Evolutionary conservation across 306 rosid genomes (phyloP), one percentile per base, ranked within the genome.

Genomic region (Quercus gilva): DNA sequence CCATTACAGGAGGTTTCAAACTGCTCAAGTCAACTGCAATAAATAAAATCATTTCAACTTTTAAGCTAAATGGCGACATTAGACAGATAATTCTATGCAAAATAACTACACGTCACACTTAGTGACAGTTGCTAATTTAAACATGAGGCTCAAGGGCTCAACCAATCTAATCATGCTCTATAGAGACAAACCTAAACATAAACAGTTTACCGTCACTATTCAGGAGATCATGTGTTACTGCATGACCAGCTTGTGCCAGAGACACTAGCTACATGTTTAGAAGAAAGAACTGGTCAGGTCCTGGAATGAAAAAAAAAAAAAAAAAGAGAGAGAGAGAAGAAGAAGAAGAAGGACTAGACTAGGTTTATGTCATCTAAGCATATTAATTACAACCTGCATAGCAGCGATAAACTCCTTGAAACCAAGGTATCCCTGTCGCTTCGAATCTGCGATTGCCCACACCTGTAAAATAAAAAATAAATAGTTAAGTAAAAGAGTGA

Each of bases 361-460:
- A 51, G 59, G 14, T 23, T 23, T 65, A 25, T 55, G 57, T 35
- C 1, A 59, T 60, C 31, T 53, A 74, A 41, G 20, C 33, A 53
- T 35, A 12, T 19, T 61, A 15, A 31, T 35, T 21, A 57, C 45
- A 29, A 95, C 99, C 96, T 89, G 88, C 97, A 93, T 90, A 33
- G 99, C 90, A 56, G 79, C 80, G 76, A 95, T 76, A 63, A 93
- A 95, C 83, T 95, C 99, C 49, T 75, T 82, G 78, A 95, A 83
- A 69, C 94, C 97, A 52, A 95, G 99, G 86, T 88, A 95, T 51
- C 99, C 99, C 84, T 91, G 94, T 80, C 98, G 87, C 82, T 87
- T 95, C 8, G 88, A 88, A 87, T 95, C 99, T 49, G 99, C 90
- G 63, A 95, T 87, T 56, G 93, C 99, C 99, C 99, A 95, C 53